Conservation (phyloP, 2,329 filamentous ascomycete species). For the Ramularia endophylla region DNA sequence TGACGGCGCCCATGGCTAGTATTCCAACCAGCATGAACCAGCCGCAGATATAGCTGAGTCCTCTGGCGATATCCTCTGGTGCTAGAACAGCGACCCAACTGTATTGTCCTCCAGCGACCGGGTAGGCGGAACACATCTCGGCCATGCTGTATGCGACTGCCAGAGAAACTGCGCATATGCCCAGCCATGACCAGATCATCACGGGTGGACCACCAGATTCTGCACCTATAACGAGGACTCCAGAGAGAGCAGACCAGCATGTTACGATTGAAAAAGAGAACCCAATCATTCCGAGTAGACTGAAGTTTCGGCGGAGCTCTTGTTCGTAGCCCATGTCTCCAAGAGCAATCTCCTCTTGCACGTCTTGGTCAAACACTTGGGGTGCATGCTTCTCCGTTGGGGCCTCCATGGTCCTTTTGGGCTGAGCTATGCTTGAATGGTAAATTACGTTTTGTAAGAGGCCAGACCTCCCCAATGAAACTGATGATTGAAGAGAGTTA, state of each 20-base stretch:
- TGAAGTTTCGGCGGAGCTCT: constrained; percentile 54
- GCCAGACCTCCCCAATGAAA: too few relatives aligned
- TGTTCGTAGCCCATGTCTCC: constrained; percentile 38
- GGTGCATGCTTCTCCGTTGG: too few relatives aligned
- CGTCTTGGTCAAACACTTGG: too few relatives aligned
- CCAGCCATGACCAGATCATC: too few relatives aligned
- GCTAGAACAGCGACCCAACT: constrained; percentile 53
- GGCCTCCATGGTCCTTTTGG: too few relatives aligned
- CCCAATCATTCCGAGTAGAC: constrained; percentile 52
- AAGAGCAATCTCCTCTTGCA: constrained; percentile 36
- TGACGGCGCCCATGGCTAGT: constrained; percentile 49
- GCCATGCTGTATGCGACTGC: constrained; percentile 57
- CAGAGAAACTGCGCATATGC: too few relatives aligned
- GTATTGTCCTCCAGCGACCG: constrained; percentile 53
- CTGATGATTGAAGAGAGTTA: too few relatives aligned
- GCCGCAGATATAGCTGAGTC: constrained; percentile 33
- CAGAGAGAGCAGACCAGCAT: constrained; percentile 52
- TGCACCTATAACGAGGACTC: constrained; percentile 52
- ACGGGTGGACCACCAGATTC: too few relatives aligned
- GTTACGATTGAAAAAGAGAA: constrained; percentile 56
- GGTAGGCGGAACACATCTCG: constrained; percentile 53
- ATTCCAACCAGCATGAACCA: constrained; percentile 35
- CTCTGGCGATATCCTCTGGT: constrained; percentile 35
- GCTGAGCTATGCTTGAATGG: too few relatives aligned
- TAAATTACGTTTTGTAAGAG: too few relatives aligned